Evolutionary conservation across 495 filamentous ascomycete genomes (phyloP).

Genomic region (Geoglossum glabrum): DNA sequence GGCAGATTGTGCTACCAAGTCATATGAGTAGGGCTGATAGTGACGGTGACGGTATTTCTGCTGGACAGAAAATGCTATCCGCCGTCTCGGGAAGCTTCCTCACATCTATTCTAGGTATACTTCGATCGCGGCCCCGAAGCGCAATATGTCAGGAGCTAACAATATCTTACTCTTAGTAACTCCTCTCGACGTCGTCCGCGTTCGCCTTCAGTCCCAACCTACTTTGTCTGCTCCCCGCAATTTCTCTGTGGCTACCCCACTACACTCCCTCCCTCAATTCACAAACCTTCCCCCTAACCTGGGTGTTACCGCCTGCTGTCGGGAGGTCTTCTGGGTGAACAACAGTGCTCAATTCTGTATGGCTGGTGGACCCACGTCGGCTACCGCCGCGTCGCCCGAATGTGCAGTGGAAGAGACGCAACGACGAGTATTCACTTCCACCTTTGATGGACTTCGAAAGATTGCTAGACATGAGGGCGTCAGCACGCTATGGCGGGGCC

Average conservation of each 20-base stretch:
- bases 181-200: slow-evolving; percentile 88
- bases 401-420: slow-evolving; percentile 79
- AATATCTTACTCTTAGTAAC: slow-evolving; percentile 39
- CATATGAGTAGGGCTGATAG: slow-evolving; percentile 9
- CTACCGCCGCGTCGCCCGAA: slow-evolving; percentile 27
- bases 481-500: slow-evolving; percentile 74
- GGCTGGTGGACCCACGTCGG: slow-evolving; percentile 11
- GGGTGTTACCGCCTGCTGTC: slow-evolving; percentile 85
- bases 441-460: slow-evolving; percentile 78
- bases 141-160: slow-evolving; percentile 8
- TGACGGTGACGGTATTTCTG: slow-evolving; percentile 38
- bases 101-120: slow-evolving; percentile 69
- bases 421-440: slow-evolving; percentile 67
- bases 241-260: slow-evolving; percentile 10
- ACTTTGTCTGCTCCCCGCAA: slow-evolving; percentile 17
- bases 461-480: slow-evolving; percentile 91
- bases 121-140: background rate
- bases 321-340: slow-evolving; percentile 91
- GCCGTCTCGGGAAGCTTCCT: slow-evolving; percentile 78
- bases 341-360: slow-evolving; percentile 71
- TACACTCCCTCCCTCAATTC: slow-evolving; percentile 27
- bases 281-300: slow-evolving; percentile 51
- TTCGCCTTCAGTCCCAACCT: slow-evolving; percentile 77
- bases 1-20: slow-evolving; percentile 3
- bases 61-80: slow-evolving; percentile 80